Conservation (phyloP, 331 rosid genomes). For the Telfairia occidentalis region DNA sequence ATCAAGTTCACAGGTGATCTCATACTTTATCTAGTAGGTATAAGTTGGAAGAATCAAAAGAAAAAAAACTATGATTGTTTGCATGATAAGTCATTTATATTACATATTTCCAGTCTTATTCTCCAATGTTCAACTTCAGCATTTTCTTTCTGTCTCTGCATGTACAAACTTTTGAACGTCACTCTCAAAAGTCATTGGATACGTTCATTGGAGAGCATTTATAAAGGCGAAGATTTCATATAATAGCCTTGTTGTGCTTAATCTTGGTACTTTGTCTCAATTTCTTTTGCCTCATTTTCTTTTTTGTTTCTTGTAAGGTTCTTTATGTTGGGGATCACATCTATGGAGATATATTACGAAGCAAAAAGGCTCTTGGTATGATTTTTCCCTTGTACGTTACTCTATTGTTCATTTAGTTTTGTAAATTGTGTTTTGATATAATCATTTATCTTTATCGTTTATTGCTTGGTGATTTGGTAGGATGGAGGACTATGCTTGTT, state of each 20-base stretch:
- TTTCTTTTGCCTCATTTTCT: not conserved
- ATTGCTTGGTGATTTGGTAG: conserved; percentile 27
- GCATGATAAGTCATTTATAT: not conserved
- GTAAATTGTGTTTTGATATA: not conserved
- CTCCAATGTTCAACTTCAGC: not conserved
- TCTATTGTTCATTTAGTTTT: not conserved
- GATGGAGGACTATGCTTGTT: conserved; percentile 99
- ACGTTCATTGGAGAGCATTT: not conserved
- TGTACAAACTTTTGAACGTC: not conserved
- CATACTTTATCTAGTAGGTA: conserved; percentile 2
- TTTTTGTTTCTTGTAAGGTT: conserved; percentile 38
- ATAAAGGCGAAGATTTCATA: not conserved
- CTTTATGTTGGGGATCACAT: conserved; percentile 97
- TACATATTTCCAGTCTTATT: not conserved
- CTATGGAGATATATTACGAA: conserved; percentile 92
- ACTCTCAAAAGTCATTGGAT: not conserved
- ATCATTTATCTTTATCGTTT: not conserved
- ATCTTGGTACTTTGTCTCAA: not conserved
- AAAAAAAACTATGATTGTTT: not conserved
- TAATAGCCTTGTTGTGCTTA: not conserved
- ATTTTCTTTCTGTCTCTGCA: not conserved
- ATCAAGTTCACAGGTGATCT: conserved; percentile 81
- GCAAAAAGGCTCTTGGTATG: conserved; percentile 97
- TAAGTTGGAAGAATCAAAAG: not conserved
- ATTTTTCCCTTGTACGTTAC: conserved; percentile 6